These are phyloP conservation scores for Cynanchum wilfordii DNA, from an alignment of 257 asterid species.

Conservation along the genomic window DNA sequence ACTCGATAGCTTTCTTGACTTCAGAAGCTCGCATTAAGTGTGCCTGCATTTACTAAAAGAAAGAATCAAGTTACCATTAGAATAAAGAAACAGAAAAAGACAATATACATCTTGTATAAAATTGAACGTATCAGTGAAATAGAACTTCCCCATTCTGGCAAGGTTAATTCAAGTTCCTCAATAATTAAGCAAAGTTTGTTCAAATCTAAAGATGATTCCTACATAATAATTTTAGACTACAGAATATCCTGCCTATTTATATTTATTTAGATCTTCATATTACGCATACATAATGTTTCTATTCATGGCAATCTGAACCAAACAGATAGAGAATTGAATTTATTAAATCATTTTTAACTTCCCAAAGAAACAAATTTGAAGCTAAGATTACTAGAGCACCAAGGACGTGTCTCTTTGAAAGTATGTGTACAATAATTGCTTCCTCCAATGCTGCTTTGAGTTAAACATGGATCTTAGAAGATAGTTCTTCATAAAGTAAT, in stretches of 20 bases:
- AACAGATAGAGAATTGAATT: not conserved
- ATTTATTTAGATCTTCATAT: not conserved
- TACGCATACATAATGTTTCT: not conserved
- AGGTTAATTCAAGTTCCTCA: not conserved
- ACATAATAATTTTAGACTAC: not conserved
- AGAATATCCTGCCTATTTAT: not conserved
- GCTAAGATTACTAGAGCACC: not conserved
- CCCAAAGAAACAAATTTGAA: not conserved
- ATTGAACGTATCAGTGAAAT: not conserved
- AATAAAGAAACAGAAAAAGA: slow-evolving; percentile 4
- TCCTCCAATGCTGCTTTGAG: not conserved
- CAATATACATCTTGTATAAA: slow-evolving; percentile 16
- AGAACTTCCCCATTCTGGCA: not conserved
- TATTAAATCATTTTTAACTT: not conserved
- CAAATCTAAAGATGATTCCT: not conserved
- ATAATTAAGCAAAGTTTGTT: not conserved
- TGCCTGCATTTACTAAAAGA: slow-evolving; percentile 97
- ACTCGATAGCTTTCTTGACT: slow-evolving; percentile 88
- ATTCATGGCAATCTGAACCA: not conserved
- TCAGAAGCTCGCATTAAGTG: slow-evolving; percentile 88
- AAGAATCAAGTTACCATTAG: slow-evolving; percentile 59
- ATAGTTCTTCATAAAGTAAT: not conserved
- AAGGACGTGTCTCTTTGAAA: not conserved
- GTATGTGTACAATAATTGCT: not conserved
- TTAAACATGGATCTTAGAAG: not conserved